A percentile compares a stretch with the other conserved stretches of the same genome.
Conservation (phyloP, 805 yeast species). For the Saturnispora sanitii region DNA sequence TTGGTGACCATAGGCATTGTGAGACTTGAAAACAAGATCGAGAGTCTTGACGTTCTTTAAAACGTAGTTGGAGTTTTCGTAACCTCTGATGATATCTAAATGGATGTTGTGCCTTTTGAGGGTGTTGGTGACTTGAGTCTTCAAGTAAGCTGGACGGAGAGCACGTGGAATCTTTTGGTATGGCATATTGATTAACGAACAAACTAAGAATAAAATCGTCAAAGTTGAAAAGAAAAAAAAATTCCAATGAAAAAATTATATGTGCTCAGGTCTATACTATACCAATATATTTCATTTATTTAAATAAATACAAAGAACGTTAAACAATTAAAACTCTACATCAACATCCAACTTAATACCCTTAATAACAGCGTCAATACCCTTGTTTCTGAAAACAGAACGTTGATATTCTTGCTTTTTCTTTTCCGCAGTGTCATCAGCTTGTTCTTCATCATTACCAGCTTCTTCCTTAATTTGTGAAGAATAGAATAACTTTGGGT, state of each 20-base stretch:
- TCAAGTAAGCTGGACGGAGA: constrained; percentile 22
- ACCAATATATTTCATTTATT: background rate
- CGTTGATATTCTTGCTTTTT: background rate
- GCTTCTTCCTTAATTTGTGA: constrained; percentile 33
- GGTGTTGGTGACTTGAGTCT: constrained; percentile 31
- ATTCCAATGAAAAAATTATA: background rate
- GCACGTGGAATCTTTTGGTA: constrained; percentile 17
- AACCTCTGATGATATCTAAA: constrained; percentile 43
- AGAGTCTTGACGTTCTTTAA: constrained; percentile 31
- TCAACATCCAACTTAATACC: constrained; percentile 23
- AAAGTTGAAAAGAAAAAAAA: background rate
- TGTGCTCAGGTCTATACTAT: background rate
- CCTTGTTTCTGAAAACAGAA: constrained; percentile 15
- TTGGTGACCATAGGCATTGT: constrained; percentile 43
- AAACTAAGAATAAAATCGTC: too few species aligned
- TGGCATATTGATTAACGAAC: constrained; percentile 11
- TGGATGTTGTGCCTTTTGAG: constrained; percentile 40
- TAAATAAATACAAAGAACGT: background rate
- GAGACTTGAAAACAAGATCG: constrained; percentile 41
- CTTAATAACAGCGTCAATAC: constrained; percentile 25
- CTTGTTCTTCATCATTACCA: constrained; percentile 39
- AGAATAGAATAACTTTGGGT: constrained; percentile 71
- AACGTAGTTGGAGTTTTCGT: constrained; percentile 31
- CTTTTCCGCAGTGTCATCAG: constrained; percentile 20
- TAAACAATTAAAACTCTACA: constrained; percentile 11